These are phyloP conservation scores for Ustilago curta DNA, from an alignment of 1,284 basidiomycete species.

Conservation along the genomic window DNA sequence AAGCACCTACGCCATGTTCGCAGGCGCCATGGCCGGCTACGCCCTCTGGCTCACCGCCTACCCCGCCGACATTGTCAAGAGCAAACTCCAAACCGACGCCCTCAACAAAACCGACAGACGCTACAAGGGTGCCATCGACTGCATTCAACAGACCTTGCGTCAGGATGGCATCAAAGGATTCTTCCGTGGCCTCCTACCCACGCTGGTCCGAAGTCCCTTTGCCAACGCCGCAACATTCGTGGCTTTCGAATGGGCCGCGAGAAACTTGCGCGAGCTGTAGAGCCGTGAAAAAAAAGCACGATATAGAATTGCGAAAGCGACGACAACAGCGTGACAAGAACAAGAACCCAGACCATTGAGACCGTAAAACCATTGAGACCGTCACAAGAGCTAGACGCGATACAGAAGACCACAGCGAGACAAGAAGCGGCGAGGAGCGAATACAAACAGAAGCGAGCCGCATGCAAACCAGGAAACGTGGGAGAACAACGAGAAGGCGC, in stretches of 20 bases:
- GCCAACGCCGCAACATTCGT: slow-evolving; percentile 68
- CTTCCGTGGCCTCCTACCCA: slow-evolving; percentile 87
- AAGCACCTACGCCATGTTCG: slow-evolving; percentile 56
- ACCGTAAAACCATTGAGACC: background rate
- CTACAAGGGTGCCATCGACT: slow-evolving; percentile 85
- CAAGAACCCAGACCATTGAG: background rate
- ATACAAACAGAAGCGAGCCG: no score
- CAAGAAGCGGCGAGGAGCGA: background rate
- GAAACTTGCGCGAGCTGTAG: slow-evolving; percentile 37
- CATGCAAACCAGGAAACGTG: no score
- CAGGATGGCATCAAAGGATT: slow-evolving; percentile 87
- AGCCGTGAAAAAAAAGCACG: background rate
- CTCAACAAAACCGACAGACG: slow-evolving; percentile 73
- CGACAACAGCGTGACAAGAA: background rate
- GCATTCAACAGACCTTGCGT: slow-evolving; percentile 82
- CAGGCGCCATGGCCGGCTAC: slow-evolving; percentile 61
- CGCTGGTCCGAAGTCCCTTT: slow-evolving; percentile 78
- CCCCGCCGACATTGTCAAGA: slow-evolving; percentile 94
- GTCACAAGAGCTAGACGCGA: background rate
- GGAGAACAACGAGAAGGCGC: no score
- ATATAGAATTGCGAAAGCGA: background rate
- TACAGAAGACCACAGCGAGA: background rate
- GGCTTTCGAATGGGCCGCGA: slow-evolving; percentile 60
- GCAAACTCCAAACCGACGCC: slow-evolving; percentile 89
- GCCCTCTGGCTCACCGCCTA: slow-evolving; percentile 75